A percentile compares a stretch with the other conserved stretches of the same genome.
These are phyloP conservation scores for Aspergillus awamori DNA, from an alignment of 2,329 filamentous ascomycete species.

Conservation along the genomic window DNA sequence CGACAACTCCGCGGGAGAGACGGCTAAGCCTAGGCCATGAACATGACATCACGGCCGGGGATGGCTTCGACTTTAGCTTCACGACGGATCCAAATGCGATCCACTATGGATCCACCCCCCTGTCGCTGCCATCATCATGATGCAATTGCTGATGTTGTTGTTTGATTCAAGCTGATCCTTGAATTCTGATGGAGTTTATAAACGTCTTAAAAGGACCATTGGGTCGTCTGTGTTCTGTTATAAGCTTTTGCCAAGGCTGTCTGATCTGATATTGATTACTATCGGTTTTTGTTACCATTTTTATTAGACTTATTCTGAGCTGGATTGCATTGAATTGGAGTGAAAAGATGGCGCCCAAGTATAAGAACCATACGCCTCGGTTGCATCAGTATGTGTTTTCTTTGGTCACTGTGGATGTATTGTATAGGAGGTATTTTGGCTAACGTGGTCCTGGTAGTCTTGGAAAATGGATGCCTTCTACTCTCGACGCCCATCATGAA, in stretches of 20 bases:
- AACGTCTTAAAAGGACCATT: neutral
- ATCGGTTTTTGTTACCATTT: no score
- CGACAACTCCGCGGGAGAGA: neutral
- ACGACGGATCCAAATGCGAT: neutral
- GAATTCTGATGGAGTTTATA: neutral
- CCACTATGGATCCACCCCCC: neutral
- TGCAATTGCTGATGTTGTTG: neutral
- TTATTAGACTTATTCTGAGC: no score
- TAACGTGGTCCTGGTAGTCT: slow-evolving; percentile 37
- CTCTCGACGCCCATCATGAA: slow-evolving; percentile 63
- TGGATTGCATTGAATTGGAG: neutral
- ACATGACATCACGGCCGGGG: neutral
- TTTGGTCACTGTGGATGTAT: no score
- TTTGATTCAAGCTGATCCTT: neutral
- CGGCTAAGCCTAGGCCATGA: neutral
- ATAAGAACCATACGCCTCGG: neutral
- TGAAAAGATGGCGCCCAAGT: neutral
- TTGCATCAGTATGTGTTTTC: neutral
- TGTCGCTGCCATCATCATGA: slow-evolving; percentile 1
- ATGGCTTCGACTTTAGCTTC: neutral
- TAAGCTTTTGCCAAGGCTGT: neutral
- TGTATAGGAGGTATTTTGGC: no score
- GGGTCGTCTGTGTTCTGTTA: neutral
- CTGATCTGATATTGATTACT: no score
- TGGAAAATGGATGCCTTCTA: slow-evolving; percentile 65